These are phyloP conservation scores for Podospora pseudoanserina DNA, from an alignment of 495 filamentous ascomycete genomes.

Conservation along the genomic window DNA sequence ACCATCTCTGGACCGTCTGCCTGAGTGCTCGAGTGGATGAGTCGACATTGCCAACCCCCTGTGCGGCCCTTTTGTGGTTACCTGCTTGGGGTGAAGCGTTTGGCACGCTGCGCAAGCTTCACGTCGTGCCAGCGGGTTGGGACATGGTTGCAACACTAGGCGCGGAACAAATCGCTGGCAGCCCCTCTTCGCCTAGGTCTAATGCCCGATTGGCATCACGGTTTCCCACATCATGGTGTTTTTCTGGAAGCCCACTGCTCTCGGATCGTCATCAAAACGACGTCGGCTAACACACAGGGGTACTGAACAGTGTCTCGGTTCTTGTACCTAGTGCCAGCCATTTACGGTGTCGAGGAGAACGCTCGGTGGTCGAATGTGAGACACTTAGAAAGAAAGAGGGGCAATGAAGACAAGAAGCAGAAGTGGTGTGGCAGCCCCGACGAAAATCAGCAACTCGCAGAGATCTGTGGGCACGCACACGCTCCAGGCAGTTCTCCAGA, in stretches of 20 bases:
- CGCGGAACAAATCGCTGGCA: not conserved
- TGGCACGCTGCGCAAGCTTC: not conserved
- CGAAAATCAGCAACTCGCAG: not conserved
- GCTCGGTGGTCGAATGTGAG: not conserved
- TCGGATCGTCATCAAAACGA: not conserved
- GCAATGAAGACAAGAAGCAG: not conserved
- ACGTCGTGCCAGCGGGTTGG: not conserved
- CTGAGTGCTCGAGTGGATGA: not conserved
- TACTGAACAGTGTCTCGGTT: not conserved
- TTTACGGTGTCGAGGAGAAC: not conserved
- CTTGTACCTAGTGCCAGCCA: no score
- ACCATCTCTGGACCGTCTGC: not conserved
- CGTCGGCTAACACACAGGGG: not conserved
- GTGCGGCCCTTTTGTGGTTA: not conserved
- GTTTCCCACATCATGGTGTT: not conserved
- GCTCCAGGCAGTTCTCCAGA: not conserved
- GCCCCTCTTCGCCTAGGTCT: not conserved
- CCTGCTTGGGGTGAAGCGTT: not conserved
- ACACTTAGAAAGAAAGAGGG: not conserved
- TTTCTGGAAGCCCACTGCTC: not conserved
- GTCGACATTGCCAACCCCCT: not conserved
- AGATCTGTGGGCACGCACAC: not conserved
- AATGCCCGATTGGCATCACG: not conserved
- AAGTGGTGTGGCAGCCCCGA: not conserved
- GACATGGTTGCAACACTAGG: not conserved